phyloP scores from a whole-genome alignment of 2,329 filamentous ascomycete genomes.

The Bertia moriformis region DNA sequence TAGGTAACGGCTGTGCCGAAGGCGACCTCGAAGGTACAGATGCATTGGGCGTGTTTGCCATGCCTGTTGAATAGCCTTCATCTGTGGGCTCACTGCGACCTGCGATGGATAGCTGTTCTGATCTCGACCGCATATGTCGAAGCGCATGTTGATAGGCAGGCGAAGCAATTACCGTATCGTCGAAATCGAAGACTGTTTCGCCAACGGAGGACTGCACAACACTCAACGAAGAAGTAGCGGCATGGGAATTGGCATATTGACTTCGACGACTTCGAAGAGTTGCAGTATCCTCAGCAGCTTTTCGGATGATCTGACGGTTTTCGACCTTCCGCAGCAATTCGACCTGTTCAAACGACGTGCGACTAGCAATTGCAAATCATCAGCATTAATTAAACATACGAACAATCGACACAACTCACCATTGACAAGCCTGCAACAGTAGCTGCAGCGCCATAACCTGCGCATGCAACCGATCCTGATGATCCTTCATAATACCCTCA shows the following conservation, averaged over 20 bases:
- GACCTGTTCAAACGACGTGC: slow-evolving; percentile 16
- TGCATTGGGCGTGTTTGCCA: neutral
- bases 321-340: slow-evolving; percentile 14
- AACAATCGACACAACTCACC: slow-evolving; percentile 9
- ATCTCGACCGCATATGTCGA: neutral
- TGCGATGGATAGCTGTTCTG: too few relatives aligned
- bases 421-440: slow-evolving; percentile 20
- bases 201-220: neutral
- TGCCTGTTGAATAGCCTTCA: neutral
- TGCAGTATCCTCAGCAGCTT: slow-evolving; percentile 18
- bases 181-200: neutral
- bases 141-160: neutral
- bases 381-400: neutral
- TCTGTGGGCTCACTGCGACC: too few relatives aligned
- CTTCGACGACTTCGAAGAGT: slow-evolving; percentile 12
- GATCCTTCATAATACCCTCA: slow-evolving; percentile 17
- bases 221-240: neutral
- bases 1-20: neutral
- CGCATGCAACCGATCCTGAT: slow-evolving; percentile 16
- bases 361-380: slow-evolving; percentile 10
- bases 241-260: neutral
- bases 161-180: neutral
- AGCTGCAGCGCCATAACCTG: slow-evolving; percentile 20
- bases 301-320: slow-evolving; percentile 16
- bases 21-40: too few relatives aligned